A percentile compares a stretch with the other conserved stretches of the same genome.
Conservation (phyloP, 2,329 filamentous ascomycete species). For the Diaporthe citrichinensis region DNA sequence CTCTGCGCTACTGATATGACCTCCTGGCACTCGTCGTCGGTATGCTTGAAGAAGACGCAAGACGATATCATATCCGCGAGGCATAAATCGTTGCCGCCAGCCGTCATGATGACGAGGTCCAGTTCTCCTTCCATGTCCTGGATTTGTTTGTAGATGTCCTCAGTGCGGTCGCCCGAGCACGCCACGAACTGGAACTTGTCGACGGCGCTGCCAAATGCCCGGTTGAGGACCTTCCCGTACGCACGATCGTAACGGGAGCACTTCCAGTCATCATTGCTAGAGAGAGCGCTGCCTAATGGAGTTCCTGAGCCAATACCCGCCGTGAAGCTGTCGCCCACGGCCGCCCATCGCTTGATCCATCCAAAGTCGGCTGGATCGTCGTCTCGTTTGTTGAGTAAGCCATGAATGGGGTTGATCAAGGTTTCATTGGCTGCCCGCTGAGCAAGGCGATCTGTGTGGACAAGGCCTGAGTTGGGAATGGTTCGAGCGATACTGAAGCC, state of each 20-base stretch:
- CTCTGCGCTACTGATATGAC: too few relatives aligned
- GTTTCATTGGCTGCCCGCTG: neutral
- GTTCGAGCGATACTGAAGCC: neutral
- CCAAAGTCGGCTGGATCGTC: neutral
- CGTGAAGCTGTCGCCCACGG: neutral
- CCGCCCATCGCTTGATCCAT: neutral
- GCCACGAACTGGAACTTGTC: neutral
- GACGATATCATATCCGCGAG: too few relatives aligned
- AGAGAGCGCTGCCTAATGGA: neutral
- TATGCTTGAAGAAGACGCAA: too few relatives aligned
- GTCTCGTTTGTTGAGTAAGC: neutral
- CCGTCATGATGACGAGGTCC: neutral
- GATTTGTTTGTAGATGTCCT: neutral
- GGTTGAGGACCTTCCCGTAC: neutral
- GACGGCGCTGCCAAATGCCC: neutral
- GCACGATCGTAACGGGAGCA: neutral
- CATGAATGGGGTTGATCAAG: neutral
- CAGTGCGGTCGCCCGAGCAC: neutral
- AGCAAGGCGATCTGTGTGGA: neutral
- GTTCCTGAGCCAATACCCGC: neutral
- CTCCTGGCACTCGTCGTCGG: too few relatives aligned
- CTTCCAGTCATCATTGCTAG: neutral
- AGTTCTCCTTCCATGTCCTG: neutral
- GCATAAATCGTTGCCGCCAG: too few relatives aligned
- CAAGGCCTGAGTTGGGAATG: neutral